Base-by-base conservation (phyloP, 768 basidiomycete species). In the Lactifluus subvellereus region DNA sequence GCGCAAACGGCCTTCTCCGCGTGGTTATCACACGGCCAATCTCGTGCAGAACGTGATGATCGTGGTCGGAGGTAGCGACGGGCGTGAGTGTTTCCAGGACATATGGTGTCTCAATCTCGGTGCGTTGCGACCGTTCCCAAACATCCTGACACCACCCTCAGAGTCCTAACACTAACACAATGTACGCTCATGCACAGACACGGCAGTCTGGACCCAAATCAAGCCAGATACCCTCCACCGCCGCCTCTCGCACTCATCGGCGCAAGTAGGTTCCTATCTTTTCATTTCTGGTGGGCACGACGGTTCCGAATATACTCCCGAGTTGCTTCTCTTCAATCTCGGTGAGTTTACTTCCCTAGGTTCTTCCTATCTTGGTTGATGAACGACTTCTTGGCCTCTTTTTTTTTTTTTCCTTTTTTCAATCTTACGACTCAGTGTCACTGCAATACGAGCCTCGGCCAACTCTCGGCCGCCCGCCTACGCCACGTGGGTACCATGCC, bases 11-110 rank as follows among this genome's bases (percentile, higher is more conserved):
- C 88, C 90, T 1, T 74, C 77, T 6, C 78, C 86, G 20, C 79
- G 91, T 59, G 95, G 94, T 0, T 98, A 98, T 70, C 94, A 97
- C 74, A 89, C 91, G 0, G 89, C 93, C 40, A 95, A 93, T 70
- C 77, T 97, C 33, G 82, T 96, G 6, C 87, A 87, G 33, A 85
- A 88, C 66, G 81, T 88, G 61, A 94, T 96, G 88, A 80, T 98
- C 50, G 78, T 98, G 35, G 79, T 94, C 33, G 96, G 96, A 1
- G 95, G 96, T 1, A 93, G 91, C 66, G 94, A 97, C 72, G 94
- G 94, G 4, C 83, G 83, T 60, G 88, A 91, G 66, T 91, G 88
- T 60, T 97, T 94, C 70, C 85, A 84, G 14, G 92, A 97, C 70
- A 82, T 98, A 0, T 94, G 91, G 85, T 85, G 86, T 66, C 74